Conservation (phyloP, 495 filamentous ascomycete species). For the Trichoderma erinaceum region DNA sequence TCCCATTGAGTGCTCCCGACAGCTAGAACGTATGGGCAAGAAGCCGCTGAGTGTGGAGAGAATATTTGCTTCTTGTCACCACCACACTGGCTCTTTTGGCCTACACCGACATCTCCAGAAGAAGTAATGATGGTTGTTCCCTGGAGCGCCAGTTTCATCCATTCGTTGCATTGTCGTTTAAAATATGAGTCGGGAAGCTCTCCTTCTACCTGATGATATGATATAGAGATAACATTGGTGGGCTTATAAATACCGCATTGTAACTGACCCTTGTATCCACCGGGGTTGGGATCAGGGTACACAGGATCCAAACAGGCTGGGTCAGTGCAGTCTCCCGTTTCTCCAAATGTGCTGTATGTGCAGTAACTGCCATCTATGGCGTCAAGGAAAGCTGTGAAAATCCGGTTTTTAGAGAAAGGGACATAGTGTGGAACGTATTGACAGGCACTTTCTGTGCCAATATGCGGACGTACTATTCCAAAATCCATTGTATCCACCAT, state of each 20-base stretch:
- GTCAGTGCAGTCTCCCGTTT: slow-evolving; percentile 27
- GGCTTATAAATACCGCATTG: slow-evolving; percentile 47
- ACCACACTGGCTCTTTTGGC: slow-evolving; percentile 31
- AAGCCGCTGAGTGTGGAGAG: slow-evolving; percentile 23
- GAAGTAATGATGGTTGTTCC: slow-evolving; percentile 56
- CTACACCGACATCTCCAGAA: slow-evolving; percentile 56
- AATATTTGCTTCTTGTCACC: slow-evolving; percentile 19
- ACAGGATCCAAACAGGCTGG: slow-evolving; percentile 33
- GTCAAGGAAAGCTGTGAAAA: slow-evolving; percentile 29
- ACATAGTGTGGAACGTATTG: not conserved
- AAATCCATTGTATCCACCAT: slow-evolving; percentile 35
- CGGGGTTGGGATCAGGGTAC: slow-evolving; percentile 44
- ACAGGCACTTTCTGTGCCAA: not conserved
- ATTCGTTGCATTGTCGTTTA: slow-evolving; percentile 29
- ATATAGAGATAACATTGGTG: slow-evolving; percentile 30
- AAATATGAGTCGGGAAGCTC: slow-evolving; percentile 24
- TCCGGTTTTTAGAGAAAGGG: not conserved
- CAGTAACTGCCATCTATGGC: slow-evolving; percentile 60
- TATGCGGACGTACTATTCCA: slow-evolving; percentile 39
- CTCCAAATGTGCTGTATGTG: slow-evolving; percentile 36
- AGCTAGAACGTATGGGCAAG: slow-evolving; percentile 35
- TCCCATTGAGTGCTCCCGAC: slow-evolving; percentile 28
- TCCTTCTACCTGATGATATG: slow-evolving; percentile 27
- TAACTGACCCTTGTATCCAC: slow-evolving; percentile 48
- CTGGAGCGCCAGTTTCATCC: slow-evolving; percentile 57